These are phyloP conservation scores for Hura crepitans DNA, from an alignment of 441 rosid species.

Conservation along the genomic window DNA sequence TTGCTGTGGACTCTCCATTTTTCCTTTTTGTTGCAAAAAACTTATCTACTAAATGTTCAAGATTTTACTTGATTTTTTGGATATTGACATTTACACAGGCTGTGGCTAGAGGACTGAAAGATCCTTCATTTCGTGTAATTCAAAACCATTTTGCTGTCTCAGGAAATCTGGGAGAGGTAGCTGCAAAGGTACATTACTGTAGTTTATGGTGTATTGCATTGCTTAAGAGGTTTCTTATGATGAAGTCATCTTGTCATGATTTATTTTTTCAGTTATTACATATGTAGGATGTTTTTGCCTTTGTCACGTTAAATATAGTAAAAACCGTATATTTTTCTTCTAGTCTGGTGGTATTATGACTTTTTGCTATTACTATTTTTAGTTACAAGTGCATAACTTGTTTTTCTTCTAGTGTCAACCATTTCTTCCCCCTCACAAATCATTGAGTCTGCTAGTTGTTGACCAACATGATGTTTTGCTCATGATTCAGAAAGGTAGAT, in stretches of 20 bases:
- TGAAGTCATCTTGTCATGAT: neutral
- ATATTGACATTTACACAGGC: conserved; percentile 48
- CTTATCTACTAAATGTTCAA: conserved; percentile 12
- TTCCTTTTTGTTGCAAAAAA: neutral
- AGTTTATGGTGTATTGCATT: neutral
- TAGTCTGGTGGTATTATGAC: neutral
- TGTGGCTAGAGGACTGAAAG: conserved; percentile 91
- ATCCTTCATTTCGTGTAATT: conserved; percentile 91
- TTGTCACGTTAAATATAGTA: neutral
- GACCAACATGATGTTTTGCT: neutral
- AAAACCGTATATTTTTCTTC: neutral
- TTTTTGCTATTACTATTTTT: neutral
- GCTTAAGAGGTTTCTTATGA: neutral
- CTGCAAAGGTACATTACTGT: conserved; percentile 72
- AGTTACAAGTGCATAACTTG: neutral
- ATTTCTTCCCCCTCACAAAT: neutral
- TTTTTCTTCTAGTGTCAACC: neutral
- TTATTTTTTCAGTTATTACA: neutral
- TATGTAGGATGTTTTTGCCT: neutral
- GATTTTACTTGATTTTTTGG: conserved; percentile 13
- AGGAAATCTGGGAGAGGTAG: conserved; percentile 87
- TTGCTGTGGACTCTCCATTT: neutral
- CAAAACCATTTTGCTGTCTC: conserved; percentile 85
- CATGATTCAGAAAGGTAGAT: neutral
- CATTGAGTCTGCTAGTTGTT: neutral